Conservation (phyloP, 768 basidiomycete genomes). For the Lepiota venenata region DNA sequence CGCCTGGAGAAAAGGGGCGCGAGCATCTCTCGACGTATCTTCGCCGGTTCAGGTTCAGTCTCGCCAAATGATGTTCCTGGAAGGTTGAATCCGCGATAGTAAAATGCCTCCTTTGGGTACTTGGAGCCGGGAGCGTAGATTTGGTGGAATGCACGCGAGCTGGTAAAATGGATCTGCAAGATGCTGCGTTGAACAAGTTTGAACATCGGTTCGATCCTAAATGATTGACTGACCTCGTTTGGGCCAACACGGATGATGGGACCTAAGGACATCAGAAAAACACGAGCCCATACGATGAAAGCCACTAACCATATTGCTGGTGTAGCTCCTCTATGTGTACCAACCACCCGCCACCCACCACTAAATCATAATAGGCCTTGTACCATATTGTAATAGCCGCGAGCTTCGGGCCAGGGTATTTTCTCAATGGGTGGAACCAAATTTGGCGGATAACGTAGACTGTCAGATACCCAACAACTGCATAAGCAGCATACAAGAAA, state of each 20-base stretch:
- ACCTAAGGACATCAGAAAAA: constrained; percentile 16
- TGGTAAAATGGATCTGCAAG: constrained; percentile 32
- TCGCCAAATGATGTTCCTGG: constrained; percentile 24
- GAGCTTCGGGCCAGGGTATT: constrained; percentile 42
- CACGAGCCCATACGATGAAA: not conserved
- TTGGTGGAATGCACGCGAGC: constrained; percentile 27
- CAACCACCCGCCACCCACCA: constrained; percentile 17
- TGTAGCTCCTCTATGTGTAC: constrained; percentile 25
- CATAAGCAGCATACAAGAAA: no score
- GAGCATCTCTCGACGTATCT: constrained; percentile 23
- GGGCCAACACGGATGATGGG: constrained; percentile 33
- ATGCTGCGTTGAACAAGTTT: not conserved
- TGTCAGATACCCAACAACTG: no score
- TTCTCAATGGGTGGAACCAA: constrained; percentile 39
- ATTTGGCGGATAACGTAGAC: no score
- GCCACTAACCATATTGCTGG: constrained; percentile 19
- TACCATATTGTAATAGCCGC: constrained; percentile 33
- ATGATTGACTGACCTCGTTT: constrained; percentile 26
- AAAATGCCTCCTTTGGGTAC: constrained; percentile 25
- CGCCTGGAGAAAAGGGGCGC: constrained; percentile 30
- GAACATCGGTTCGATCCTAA: not conserved
- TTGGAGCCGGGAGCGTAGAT: constrained; percentile 27
- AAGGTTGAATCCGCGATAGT: constrained; percentile 22
- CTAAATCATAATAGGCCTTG: not conserved
- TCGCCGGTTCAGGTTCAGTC: constrained; percentile 21